Base-by-base conservation (phyloP, 768 basidiomycete genomes). In the Mycena chlorophos region DNA sequence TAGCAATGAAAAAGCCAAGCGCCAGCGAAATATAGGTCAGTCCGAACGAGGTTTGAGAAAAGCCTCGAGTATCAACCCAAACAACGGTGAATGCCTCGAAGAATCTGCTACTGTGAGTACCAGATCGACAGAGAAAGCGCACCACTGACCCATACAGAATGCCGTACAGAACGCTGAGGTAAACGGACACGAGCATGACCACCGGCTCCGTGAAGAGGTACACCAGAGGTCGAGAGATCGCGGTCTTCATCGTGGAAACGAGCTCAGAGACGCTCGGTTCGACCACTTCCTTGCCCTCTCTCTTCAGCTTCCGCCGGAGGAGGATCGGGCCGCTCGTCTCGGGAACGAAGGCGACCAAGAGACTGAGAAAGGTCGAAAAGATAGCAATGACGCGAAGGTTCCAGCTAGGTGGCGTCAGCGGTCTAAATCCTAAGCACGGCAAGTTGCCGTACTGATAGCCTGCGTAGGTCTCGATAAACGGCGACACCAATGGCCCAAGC, bases 141-240 rank as follows among this genome's bases (percentile, higher is more conserved):
- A n/a, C n/a, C n/a, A n/a, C n/a, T n/a, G n/a, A n/a, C n/a, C 56
- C 56, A 22, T 62, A 62, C 28, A 62, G 29, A 20, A 62, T 62
- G 1, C 56, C 56, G 14, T 62, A 62, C 3, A 62, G 45, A 5
- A 55, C n/a, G 34, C 53, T 55, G 13, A 62, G 48, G 26, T 62
- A 62, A 12, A 62, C 12, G 1, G 60, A 62, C 10, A 62, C 42
- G 23, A 62, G 27, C 56, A 56, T 58, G 19, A 62, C 60, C n/a
- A 62, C 56, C 30, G 60, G 60, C 48, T 62, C 60, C 52, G 45
- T 46, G 45, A 46, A 46, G 6, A 46, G 25, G 22, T 46, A 46
- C 5, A 46, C 5, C 12, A 46, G 5, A 6, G 45, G 45, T 25
- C 45, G 12, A 10, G 25, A 46, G 12, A 48, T 22, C 6, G 23